Conservation (phyloP, 306 rosid species). For the Herpetospermum pedunculosum region DNA sequence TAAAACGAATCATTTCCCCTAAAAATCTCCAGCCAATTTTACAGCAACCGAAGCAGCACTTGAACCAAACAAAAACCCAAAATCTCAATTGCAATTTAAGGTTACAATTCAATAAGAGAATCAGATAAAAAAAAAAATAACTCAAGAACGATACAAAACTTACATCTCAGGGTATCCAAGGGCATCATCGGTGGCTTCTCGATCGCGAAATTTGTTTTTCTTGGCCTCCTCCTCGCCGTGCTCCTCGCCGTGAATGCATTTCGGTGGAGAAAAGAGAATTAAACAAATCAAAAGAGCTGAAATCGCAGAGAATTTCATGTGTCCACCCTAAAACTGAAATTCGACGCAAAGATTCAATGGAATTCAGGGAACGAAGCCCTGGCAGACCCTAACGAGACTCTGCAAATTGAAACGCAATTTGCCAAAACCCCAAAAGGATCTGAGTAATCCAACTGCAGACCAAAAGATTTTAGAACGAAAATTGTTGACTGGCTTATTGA, state of each 20-base stretch:
- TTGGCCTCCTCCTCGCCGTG: conserved; percentile 37
- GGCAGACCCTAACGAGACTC: background rate
- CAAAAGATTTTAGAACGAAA: background rate
- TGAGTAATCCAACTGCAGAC: background rate
- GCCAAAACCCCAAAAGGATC: background rate
- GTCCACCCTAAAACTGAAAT: conserved; percentile 11
- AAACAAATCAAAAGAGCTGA: conserved; percentile 29
- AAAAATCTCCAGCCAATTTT: background rate
- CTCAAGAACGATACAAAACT: background rate
- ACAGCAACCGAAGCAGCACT: background rate
- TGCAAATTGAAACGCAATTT: background rate
- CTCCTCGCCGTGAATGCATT: conserved; percentile 29
- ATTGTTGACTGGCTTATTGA: background rate
- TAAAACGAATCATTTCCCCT: background rate
- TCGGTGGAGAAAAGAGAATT: conserved; percentile 24
- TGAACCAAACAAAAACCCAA: background rate
- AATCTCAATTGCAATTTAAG: background rate
- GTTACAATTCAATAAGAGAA: background rate
- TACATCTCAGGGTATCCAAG: conserved; percentile 78
- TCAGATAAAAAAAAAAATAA: background rate
- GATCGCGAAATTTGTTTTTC: conserved; percentile 62
- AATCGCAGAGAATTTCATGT: conserved; percentile 41
- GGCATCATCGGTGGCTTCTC: conserved; percentile 80
- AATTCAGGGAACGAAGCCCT: background rate
- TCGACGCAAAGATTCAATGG: background rate